Conservation (phyloP, 192 early-diverging fungal species). For the Dimargaris xerosporica region DNA sequence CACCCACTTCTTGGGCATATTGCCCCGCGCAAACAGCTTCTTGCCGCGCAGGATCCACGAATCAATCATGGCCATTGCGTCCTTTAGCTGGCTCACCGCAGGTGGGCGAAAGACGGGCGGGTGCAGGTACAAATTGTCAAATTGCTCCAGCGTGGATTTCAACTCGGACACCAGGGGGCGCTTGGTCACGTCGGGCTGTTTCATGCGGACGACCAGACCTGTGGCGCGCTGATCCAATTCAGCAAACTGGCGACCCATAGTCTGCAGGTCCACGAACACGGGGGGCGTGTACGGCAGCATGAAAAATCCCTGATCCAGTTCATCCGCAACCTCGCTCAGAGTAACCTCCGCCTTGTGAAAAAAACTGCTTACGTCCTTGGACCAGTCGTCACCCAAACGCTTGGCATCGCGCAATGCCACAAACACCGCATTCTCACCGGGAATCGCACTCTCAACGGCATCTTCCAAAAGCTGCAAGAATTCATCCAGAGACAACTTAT, state of each 20-base stretch:
- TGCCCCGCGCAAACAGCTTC: conserved; percentile 10
- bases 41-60: conserved; percentile 11
- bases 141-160: conserved; percentile 13
- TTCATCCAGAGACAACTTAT: conserved; percentile 4
- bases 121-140: conserved; percentile 2
- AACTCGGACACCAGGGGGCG: conserved; percentile 20
- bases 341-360: conserved; percentile 18
- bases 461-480: conserved; percentile 20
- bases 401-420: conserved; percentile 16
- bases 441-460: conserved; percentile 20
- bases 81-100: not conserved
- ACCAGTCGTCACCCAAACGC: conserved; percentile 16
- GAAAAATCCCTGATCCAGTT: conserved; percentile 17
- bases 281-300: conserved; percentile 15
- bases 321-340: conserved; percentile 18
- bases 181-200: conserved; percentile 15
- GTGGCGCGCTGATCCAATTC: conserved; percentile 16
- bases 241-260: conserved; percentile 16
- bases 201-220: conserved; percentile 12
- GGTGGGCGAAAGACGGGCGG: conserved; percentile 3
- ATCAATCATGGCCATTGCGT: conserved; percentile 1
- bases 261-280: conserved; percentile 17
- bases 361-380: conserved; percentile 12
- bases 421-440: conserved; percentile 19
- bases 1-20: conserved; percentile 13